Evolutionary conservation across 2,329 filamentous ascomycete species (phyloP).

Genomic region (Botrytis byssoidea): DNA sequence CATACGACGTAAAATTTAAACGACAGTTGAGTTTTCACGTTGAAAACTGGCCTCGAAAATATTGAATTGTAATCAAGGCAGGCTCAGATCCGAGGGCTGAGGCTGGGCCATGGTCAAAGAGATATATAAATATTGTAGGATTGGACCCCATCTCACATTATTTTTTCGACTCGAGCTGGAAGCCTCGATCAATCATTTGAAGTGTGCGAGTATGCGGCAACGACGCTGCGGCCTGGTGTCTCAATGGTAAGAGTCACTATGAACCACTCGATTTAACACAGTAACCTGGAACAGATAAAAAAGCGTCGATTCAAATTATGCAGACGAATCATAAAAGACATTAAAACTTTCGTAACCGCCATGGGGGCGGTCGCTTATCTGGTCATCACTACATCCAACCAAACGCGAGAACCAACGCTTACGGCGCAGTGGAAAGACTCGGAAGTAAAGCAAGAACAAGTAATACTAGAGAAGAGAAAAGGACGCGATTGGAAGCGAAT

Average conservation of each 20-base stretch:
- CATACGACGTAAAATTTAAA: neutral
- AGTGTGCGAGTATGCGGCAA: conserved; percentile 14
- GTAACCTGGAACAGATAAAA: conserved; percentile 13
- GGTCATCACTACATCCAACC: conserved; percentile 9
- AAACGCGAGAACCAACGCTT: conserved; percentile 11
- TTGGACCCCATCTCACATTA: conserved; percentile 20
- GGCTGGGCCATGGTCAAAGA: conserved; percentile 5
- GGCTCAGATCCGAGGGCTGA: conserved; percentile 12
- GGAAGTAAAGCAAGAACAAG: neutral
- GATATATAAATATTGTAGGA: conserved; percentile 20
- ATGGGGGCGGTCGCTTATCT: conserved; percentile 21
- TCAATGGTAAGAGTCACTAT: conserved; percentile 9
- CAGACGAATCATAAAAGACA: conserved; percentile 17
- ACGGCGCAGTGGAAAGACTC: neutral
- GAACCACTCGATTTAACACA: conserved; percentile 13
- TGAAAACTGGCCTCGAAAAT: neutral
- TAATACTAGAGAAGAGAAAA: neutral
- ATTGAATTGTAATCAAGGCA: neutral
- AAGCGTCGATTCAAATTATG: conserved; percentile 2
- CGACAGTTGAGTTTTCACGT: neutral
- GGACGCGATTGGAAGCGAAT: neutral
- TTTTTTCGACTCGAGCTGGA: conserved; percentile 11
- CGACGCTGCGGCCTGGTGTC: conserved; percentile 13
- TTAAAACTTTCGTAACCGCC: conserved; percentile 10
- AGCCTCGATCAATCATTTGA: neutral